These are phyloP conservation scores for Chlorociboria aeruginascens DNA, from an alignment of 495 filamentous ascomycete genomes.

Conservation along the genomic window DNA sequence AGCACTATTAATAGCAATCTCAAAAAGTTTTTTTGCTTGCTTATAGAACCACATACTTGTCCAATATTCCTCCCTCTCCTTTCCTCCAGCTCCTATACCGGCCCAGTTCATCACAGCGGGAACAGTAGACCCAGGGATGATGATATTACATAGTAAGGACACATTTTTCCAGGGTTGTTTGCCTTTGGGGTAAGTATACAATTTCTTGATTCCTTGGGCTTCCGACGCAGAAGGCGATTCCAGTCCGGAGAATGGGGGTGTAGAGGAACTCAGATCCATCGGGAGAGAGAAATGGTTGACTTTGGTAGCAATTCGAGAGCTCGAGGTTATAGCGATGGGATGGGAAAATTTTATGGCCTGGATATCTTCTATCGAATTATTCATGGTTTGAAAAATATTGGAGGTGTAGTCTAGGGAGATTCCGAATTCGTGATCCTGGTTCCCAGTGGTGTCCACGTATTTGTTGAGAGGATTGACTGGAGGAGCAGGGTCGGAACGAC, in stretches of 20 bases:
- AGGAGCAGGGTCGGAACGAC: not conserved
- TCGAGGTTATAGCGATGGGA: not conserved
- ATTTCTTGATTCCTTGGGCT: slow-evolving; percentile 22
- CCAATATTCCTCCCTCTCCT: slow-evolving; percentile 27
- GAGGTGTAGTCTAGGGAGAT: slow-evolving; percentile 36
- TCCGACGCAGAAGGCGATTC: slow-evolving; percentile 15
- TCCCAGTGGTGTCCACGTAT: slow-evolving; percentile 13
- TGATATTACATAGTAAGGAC: slow-evolving; percentile 38
- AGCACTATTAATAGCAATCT: slow-evolving; percentile 31
- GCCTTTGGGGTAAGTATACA: slow-evolving; percentile 32
- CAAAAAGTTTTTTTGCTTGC: slow-evolving; percentile 38
- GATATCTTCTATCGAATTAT: slow-evolving; percentile 6
- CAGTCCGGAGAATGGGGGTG: slow-evolving; percentile 1
- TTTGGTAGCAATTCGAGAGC: not conserved
- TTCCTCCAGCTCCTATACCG: slow-evolving; percentile 19
- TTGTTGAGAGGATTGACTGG: not conserved
- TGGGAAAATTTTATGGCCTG: slow-evolving; percentile 2
- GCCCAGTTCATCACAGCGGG: slow-evolving; percentile 41
- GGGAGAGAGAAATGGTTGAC: slow-evolving; percentile 7
- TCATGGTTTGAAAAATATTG: slow-evolving; percentile 31
- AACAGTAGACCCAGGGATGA: slow-evolving; percentile 31
- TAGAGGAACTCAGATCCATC: slow-evolving; percentile 1
- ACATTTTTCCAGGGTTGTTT: slow-evolving; percentile 31
- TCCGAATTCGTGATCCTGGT: slow-evolving; percentile 41
- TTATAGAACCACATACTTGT: slow-evolving; percentile 44